Conservation (phyloP, 2,329 filamentous ascomycete species). For the Alternaria alternata region DNA sequence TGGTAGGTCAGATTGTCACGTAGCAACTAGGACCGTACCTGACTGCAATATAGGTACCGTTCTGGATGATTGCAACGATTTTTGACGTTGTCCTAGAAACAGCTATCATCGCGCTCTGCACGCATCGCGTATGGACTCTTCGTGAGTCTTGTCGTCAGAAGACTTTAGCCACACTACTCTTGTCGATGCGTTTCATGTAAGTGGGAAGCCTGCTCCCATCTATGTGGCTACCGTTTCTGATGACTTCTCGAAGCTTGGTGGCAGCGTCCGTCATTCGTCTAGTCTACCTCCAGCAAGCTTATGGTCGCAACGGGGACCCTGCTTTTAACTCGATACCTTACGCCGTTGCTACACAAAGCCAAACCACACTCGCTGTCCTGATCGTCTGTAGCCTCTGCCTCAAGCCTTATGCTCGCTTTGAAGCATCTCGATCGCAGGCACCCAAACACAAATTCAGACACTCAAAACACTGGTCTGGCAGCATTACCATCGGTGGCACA, state of each 20-base stretch:
- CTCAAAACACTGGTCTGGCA: slow-evolving; percentile 28
- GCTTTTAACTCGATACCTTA: slow-evolving; percentile 34
- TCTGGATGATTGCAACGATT: slow-evolving; percentile 32
- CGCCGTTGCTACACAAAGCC: slow-evolving; percentile 31
- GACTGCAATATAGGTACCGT: slow-evolving; percentile 11
- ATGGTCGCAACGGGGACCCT: slow-evolving; percentile 18
- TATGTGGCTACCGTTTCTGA: background rate
- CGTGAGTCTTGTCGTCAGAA: slow-evolving; percentile 27
- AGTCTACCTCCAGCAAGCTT: slow-evolving; percentile 25
- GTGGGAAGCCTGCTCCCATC: background rate
- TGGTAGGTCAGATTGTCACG: slow-evolving; percentile 20
- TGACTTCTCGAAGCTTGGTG: slow-evolving; percentile 27
- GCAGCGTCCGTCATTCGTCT: slow-evolving; percentile 32
- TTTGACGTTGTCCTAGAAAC: slow-evolving; percentile 31
- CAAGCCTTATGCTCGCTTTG: slow-evolving; percentile 20
- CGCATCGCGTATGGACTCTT: slow-evolving; percentile 27
- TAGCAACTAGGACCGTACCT: background rate
- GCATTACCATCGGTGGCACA: slow-evolving; percentile 32
- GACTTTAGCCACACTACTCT: slow-evolving; percentile 22
- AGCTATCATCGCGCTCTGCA: slow-evolving; percentile 26
- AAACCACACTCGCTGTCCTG: slow-evolving; percentile 33
- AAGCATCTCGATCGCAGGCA: slow-evolving; percentile 16
- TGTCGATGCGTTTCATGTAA: slow-evolving; percentile 35
- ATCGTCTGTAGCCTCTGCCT: slow-evolving; percentile 33
- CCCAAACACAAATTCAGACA: slow-evolving; percentile 11